phyloP scores from a whole-genome alignment of 2,329 filamentous ascomycete genomes.

The Fusarium sp. region DNA sequence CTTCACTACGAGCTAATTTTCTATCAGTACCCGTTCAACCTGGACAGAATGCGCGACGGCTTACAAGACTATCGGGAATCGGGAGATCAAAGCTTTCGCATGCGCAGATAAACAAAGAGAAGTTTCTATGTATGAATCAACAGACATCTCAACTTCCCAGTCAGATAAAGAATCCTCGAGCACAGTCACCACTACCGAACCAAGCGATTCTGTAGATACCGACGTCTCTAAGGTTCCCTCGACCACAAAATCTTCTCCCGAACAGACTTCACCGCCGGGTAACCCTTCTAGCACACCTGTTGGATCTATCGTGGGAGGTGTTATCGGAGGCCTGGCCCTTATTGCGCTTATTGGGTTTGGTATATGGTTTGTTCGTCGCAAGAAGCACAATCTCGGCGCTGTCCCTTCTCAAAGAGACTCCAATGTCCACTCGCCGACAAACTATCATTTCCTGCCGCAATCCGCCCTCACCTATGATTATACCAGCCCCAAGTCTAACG shows the following conservation, averaged over 20 bases:
- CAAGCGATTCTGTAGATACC: neutral
- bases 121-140: neutral
- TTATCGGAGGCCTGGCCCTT: neutral
- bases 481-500: neutral
- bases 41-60: neutral
- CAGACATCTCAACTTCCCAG: neutral
- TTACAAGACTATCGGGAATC: neutral
- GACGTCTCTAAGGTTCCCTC: neutral
- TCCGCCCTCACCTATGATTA: neutral
- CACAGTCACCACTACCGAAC: neutral
- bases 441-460: neutral
- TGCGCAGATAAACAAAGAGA: too few relatives aligned
- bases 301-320: slow-evolving; percentile 2
- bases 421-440: neutral
- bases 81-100: neutral
- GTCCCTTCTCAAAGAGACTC: neutral
- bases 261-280: neutral
- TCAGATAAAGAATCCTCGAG: neutral
- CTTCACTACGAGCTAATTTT: neutral
- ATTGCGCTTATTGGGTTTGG: slow-evolving; percentile 1
- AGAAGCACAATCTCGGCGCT: neutral
- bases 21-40: neutral
- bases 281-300: neutral
- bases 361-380: slow-evolving; percentile 9
- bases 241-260: neutral